Evolutionary conservation across 345 rosid species (phyloP), one percentile per base, ranked within the genome.

Genomic region (Eucalyptus pauciflora): DNA sequence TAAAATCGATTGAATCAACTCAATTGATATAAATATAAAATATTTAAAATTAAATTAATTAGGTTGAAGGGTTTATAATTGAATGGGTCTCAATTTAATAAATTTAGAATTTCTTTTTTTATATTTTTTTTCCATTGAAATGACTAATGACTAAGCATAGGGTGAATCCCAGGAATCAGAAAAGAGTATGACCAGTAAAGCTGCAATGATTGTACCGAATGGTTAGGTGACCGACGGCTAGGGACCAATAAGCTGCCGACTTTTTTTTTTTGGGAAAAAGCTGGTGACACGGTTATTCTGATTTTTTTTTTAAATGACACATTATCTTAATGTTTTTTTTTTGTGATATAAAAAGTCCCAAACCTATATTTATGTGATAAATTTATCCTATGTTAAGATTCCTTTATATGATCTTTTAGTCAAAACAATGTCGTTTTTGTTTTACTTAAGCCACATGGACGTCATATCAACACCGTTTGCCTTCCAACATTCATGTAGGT

Each of bases 51-150:
- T 24, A 24, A 56, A 24, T 22, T 24, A 56, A 56, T 24, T 10
- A 22, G 13, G 6, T 22, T 22, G 1, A 56, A 56, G 29, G 29
- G 0, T 56, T 56, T 10, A 56, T 56, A 0, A 56, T 10, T 10
- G 12, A 24, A 56, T 56, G 12, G 29, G 13, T 24, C 11, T 56
- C 12, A 4, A 56, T 56, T 22, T 56, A 24, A 22, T 24, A 56
- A 24, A 56, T 56, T 0, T 24, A 24, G 13, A 24, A 56, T 24
- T 56, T 56, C 3, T 22, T 56, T 54, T 22, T 22, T 0, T 17
- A 16, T 51, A 8, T 13, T 56, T 4, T 24, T 24, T 20, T 52
- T 52, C 56, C 29, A 4, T 56, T 56, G 62, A 24, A 56, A 56
- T 56, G 62, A 27, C 17, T 27, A 27, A 3, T 27, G 69, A 27